A percentile compares a stretch with the other conserved stretches of the same genome.
Conservation (phyloP, 169 alveolate genomes). For the Haemoproteus tartakovskyi region DNA sequence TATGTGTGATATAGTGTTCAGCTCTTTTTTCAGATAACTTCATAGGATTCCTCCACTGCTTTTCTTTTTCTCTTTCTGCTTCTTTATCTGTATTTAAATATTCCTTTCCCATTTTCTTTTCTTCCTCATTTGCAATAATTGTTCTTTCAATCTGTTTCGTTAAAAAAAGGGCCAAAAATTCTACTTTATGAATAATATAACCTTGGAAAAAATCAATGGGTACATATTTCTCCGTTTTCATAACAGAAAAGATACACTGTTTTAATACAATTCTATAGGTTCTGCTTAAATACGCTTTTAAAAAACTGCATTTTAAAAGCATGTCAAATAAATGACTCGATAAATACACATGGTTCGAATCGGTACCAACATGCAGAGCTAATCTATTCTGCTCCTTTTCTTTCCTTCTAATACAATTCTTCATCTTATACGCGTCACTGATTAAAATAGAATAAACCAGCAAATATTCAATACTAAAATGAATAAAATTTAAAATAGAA, state of each 20-base stretch:
- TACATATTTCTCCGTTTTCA: slow-evolving; percentile 26
- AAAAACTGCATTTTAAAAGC: slow-evolving; percentile 33
- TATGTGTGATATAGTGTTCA: slow-evolving; percentile 45
- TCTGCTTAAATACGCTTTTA: slow-evolving; percentile 35
- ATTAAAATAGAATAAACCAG: slow-evolving; percentile 38
- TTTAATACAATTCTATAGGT: slow-evolving; percentile 54
- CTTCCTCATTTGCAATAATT: slow-evolving; percentile 39
- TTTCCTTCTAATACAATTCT: slow-evolving; percentile 21
- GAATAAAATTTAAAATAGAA: slow-evolving; percentile 26
- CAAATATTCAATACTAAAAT: slow-evolving; percentile 55
- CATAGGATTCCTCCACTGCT: slow-evolving; percentile 8
- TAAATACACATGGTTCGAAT: slow-evolving; percentile 16
- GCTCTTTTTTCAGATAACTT: slow-evolving; percentile 44
- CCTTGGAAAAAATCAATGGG: slow-evolving; percentile 65
- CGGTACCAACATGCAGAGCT: too few species aligned
- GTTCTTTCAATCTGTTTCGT: slow-evolving; percentile 33
- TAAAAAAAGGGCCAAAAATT: slow-evolving; percentile 30
- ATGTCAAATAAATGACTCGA: slow-evolving; percentile 38
- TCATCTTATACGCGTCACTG: slow-evolving; percentile 33
- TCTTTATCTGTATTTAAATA: neutral
- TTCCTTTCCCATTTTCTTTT: slow-evolving; percentile 5
- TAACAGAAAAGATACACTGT: slow-evolving; percentile 36
- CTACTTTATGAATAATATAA: slow-evolving; percentile 52
- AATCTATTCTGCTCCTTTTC: slow-evolving; percentile 1
- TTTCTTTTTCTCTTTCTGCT: neutral